phyloP scores from a whole-genome alignment of 148 eudicot species.

The Camellia granthamiana region DNA sequence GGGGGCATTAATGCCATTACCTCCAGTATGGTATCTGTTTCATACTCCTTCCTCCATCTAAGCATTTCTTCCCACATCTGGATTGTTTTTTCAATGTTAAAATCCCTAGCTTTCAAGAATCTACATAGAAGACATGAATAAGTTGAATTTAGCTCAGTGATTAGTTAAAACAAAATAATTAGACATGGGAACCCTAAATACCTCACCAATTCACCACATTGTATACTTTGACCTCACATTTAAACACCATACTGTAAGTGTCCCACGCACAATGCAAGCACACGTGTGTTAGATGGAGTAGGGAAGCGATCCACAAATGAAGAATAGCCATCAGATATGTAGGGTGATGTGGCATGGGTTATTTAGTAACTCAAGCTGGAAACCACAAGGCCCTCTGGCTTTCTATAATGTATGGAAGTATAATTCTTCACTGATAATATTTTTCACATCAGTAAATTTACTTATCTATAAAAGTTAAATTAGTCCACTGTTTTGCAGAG shows the following conservation, averaged over 20 bases:
- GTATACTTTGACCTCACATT: not conserved
- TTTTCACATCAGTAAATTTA: not conserved
- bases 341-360: not conserved
- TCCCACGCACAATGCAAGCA: not conserved
- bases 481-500: not conserved
- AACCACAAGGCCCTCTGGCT: not conserved
- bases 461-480: not conserved
- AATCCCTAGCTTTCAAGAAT: constrained; percentile 72
- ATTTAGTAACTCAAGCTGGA: not conserved
- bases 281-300: not conserved
- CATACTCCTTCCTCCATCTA: constrained; percentile 68
- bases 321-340: not conserved
- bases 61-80: constrained; percentile 92
- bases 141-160: not conserved
- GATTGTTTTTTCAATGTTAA: constrained; percentile 54
- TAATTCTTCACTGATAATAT: not conserved
- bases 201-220: not conserved
- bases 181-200: not conserved
- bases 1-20: constrained; percentile 25
- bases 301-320: not conserved
- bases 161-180: not conserved
- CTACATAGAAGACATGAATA: constrained; percentile 31
- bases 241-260: not conserved
- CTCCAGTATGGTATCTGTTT: constrained; percentile 68
- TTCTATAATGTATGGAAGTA: not conserved